phyloP scores from a whole-genome alignment of 2,329 filamentous ascomycete genomes.

The Aspergillus ruber region DNA sequence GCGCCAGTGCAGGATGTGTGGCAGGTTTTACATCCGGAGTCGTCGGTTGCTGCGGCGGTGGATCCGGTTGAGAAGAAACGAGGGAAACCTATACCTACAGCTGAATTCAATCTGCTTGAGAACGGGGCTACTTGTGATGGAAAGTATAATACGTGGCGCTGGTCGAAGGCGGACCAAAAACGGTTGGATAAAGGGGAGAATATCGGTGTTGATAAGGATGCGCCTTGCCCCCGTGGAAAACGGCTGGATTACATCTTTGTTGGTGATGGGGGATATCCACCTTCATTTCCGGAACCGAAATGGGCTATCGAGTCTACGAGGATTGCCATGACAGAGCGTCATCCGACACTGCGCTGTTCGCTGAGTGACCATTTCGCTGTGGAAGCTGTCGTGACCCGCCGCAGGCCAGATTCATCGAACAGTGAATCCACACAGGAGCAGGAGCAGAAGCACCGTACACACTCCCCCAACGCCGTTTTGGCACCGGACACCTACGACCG shows the following conservation, averaged over 20 bases:
- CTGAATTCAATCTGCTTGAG: conserved; percentile 66
- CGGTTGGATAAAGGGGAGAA: conserved; percentile 59
- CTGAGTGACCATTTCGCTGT: conserved; percentile 94
- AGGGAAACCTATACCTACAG: conserved; percentile 62
- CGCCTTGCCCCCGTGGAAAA: conserved; percentile 68
- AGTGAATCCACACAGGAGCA: neutral
- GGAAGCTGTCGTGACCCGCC: conserved; percentile 63
- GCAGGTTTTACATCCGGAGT: conserved; percentile 76
- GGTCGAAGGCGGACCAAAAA: conserved; percentile 66
- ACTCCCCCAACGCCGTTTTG: conserved; percentile 24
- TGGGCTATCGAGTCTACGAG: conserved; percentile 68
- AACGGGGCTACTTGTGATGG: conserved; percentile 88
- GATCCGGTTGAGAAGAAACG: conserved; percentile 62
- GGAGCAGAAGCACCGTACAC: neutral
- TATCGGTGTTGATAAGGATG: conserved; percentile 58
- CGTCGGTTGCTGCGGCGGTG: conserved; percentile 67
- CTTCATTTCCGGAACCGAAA: conserved; percentile 25
- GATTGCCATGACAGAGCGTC: conserved; percentile 74
- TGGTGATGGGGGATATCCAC: conserved; percentile 44
- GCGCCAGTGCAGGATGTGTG: conserved; percentile 76
- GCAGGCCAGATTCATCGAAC: neutral
- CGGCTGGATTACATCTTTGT: conserved; percentile 93
- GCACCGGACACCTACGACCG: conserved; percentile 58
- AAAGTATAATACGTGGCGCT: conserved; percentile 87
- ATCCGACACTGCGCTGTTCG: conserved; percentile 74